Conservation (phyloP, 208 protist species). For the Trypanosoma mega region DNA sequence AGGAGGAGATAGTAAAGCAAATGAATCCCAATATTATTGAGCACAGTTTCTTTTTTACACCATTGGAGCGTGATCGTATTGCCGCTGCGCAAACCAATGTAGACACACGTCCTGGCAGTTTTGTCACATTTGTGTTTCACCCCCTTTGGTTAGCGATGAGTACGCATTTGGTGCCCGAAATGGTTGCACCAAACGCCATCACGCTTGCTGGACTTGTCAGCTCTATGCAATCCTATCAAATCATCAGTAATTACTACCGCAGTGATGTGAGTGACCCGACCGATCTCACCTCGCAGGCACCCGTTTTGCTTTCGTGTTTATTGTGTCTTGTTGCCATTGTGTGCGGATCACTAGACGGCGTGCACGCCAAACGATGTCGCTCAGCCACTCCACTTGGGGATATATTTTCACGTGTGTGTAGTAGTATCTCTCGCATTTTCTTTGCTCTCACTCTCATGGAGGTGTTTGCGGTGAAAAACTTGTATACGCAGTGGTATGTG, state of each 20-base stretch:
- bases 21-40: constrained; percentile 62
- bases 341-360: constrained; percentile 77
- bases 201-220: constrained; percentile 78
- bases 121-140: constrained; percentile 70
- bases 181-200: constrained; percentile 91
- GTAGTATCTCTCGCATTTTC: constrained; percentile 76
- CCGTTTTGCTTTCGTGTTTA: constrained; percentile 60
- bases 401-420: constrained; percentile 84
- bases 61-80: constrained; percentile 66
- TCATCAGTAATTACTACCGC: constrained; percentile 74
- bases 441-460: constrained; percentile 79
- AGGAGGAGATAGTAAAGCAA: constrained; percentile 4
- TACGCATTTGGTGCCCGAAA: constrained; percentile 54
- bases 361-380: constrained; percentile 77
- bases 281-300: constrained; percentile 48
- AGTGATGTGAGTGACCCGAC: neutral
- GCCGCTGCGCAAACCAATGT: constrained; percentile 63
- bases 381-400: constrained; percentile 83
- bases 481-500: constrained; percentile 74
- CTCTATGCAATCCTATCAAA: constrained; percentile 84
- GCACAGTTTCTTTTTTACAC: constrained; percentile 82
- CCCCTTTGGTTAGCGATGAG: constrained; percentile 70
- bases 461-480: constrained; percentile 62
- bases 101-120: constrained; percentile 69
- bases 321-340: constrained; percentile 64